Evolutionary conservation across 2,329 filamentous ascomycete species (phyloP), one percentile per base, ranked within the genome.

Genomic region (Neoascochyta sp.): DNA sequence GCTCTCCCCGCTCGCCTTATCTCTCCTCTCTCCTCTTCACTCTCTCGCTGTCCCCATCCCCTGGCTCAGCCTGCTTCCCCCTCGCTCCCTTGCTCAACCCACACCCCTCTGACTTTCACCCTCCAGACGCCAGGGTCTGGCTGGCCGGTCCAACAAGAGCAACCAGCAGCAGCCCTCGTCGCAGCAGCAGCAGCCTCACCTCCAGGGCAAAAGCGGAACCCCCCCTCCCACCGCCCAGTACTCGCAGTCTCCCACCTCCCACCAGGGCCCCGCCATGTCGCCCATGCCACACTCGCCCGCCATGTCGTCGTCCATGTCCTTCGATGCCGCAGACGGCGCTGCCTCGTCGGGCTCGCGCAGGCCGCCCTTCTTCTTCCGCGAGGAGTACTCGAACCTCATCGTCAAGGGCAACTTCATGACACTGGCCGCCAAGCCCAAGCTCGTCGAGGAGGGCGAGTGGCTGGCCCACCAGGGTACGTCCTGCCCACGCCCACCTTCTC

Each of bases 331-430:
- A 31, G 57, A 63, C 34, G 55, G 55, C 36, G 53, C 56, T 41
- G 47, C 57, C 36, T 47, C 47, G n/a, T 46, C 56, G 39, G 41
- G 80, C 54, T 78, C 81, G 47, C 69, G 85, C 37, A 81, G 81
- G 36, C 74, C 77, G 22, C 85, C 85, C 10, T 68, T 86, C 39
- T 88, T 85, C 79, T 78, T 88, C 53, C 82, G 85, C 54, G 75
- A 82, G 33, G 69, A 78, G 40, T 83, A 86, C 58, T 81, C 84
- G 32, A 85, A 83, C 59, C 80, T 94, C 55, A 94, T 95, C 45
- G 89, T 95, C 55, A 94, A 90, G 70, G 90, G 90, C 37, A 96
- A 95, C 69, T 95, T 96, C 61, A 87, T 95, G 82, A 95, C 90
- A 8, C 68, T 96, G 37, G 93, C 89, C 53, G 87, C 88, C 27